Evolutionary conservation across 139 green algal genomes (phyloP), one percentile per base, ranked within the genome.

Genomic region (Tetratostichococcus sp.): DNA sequence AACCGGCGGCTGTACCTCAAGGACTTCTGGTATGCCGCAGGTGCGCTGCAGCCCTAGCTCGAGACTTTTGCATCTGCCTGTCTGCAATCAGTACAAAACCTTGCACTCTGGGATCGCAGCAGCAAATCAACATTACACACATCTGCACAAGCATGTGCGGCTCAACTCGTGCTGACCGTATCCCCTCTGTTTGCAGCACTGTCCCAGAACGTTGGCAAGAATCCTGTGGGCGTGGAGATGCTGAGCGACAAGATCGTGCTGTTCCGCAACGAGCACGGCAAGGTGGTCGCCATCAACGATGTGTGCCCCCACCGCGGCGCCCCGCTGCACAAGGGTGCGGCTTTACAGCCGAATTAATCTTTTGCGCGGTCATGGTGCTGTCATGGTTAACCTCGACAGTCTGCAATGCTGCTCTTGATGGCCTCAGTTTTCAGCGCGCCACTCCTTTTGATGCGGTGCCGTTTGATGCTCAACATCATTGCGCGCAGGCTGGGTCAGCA

Each of bases 221-320:
- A 68, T 42, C 87, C 91, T 0, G 50, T 88, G 70, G 81, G 86
- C 57, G 88, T 94, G 30, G 80, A 96, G 81, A 84, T 96, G 59
- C 83, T 92, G 73, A 86, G 86, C 16, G 81, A 86, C 57, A 82
- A 86, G 65, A 68, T 95, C 70, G 89, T 93, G 57, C 81, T 96
- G 33, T 96, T 90, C 79, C 78, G 90, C 17, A 83, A 85, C 35
- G 73, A 75, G 1, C 73, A 84, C 11, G 84, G 84, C 66, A 72
- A 77, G 26, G 83, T 93, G 35, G 66, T 35, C 58, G 90, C 82
- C 83, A 71, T 94, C 35, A 81, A 89, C 76, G 87, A 97, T 69
- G 73, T 86, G 26, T 97, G 92, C 82, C 90, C 92, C 0, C 92
- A 97, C 85, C 58, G 91, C 5, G 86, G 87, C 43, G 90, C 86